Conservation (phyloP, 306 rosid genomes). For the Delonix regia region DNA sequence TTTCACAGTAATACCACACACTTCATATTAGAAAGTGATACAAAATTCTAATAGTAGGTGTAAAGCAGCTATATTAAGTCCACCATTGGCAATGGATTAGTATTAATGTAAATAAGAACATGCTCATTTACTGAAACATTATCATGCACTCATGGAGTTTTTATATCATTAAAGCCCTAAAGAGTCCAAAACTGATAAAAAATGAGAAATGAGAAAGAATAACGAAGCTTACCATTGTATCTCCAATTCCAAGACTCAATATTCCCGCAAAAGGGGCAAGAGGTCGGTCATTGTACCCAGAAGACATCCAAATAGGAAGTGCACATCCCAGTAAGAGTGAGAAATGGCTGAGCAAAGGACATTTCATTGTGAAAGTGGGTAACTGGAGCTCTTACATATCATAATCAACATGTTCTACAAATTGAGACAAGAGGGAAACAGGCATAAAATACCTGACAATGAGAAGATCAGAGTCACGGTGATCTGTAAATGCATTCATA, state of each 20-base stretch:
- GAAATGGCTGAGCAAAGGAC: constrained; percentile 68
- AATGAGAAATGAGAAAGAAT: not conserved
- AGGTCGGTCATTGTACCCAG: constrained; percentile 85
- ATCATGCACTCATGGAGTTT: not conserved
- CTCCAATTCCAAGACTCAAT: constrained; percentile 93
- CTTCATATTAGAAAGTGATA: too few relatives aligned
- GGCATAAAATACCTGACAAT: constrained; percentile 71
- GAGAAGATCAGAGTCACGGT: constrained; percentile 92
- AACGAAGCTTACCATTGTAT: constrained; percentile 73
- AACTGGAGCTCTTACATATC: constrained; percentile 27
- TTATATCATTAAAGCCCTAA: not conserved
- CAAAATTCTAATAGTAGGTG: not conserved
- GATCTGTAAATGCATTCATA: constrained; percentile 79
- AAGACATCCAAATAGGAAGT: constrained; percentile 93
- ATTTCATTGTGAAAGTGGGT: constrained; percentile 27
- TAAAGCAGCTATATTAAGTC: not conserved
- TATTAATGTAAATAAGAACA: not conserved
- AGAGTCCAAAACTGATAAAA: not conserved
- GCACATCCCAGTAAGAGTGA: constrained; percentile 95
- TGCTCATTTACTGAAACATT: not conserved
- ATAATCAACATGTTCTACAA: constrained; percentile 19
- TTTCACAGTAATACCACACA: too few relatives aligned
- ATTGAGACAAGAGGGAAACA: constrained; percentile 22
- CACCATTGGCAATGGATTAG: not conserved
- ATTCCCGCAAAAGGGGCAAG: constrained; percentile 96